A percentile compares a stretch with the other conserved stretches of the same genome.
Evolutionary conservation across 176 grass and related monocot genomes (phyloP).

Genomic region (Alopecurus myosuroides): DNA sequence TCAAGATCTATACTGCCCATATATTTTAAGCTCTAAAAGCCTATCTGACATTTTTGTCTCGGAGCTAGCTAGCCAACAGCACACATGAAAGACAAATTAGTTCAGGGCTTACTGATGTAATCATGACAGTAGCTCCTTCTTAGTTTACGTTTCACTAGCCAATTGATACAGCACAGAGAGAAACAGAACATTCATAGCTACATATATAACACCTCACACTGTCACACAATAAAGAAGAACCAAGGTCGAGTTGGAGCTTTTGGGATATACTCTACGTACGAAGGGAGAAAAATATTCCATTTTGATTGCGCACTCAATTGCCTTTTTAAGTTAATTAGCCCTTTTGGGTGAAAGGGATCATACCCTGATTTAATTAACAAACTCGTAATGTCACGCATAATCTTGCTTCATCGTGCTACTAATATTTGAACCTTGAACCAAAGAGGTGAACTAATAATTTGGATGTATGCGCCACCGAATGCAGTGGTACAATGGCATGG

Average conservation of each 20-base stretch:
- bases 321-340: neutral
- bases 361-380: neutral
- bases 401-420: too few relatives aligned
- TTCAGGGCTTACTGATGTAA: neutral
- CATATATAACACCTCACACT: neutral
- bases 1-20: neutral
- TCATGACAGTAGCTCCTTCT: neutral
- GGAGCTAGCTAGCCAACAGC: neutral
- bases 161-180: neutral
- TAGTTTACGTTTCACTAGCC: neutral
- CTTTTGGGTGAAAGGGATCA: neutral
- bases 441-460: too few relatives aligned
- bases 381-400: neutral
- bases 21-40: neutral
- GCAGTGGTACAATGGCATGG: neutral
- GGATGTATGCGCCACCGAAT: too few relatives aligned
- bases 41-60: slow-evolving; percentile 15
- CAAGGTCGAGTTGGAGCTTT: neutral
- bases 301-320: neutral
- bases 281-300: neutral
- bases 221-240: neutral
- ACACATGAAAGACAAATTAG: slow-evolving; percentile 8
- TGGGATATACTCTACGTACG: neutral
- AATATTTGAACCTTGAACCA: too few relatives aligned
- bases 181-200: neutral